Conservation (phyloP, 2,329 filamentous ascomycete genomes). For the Aspergillus sergii region DNA sequence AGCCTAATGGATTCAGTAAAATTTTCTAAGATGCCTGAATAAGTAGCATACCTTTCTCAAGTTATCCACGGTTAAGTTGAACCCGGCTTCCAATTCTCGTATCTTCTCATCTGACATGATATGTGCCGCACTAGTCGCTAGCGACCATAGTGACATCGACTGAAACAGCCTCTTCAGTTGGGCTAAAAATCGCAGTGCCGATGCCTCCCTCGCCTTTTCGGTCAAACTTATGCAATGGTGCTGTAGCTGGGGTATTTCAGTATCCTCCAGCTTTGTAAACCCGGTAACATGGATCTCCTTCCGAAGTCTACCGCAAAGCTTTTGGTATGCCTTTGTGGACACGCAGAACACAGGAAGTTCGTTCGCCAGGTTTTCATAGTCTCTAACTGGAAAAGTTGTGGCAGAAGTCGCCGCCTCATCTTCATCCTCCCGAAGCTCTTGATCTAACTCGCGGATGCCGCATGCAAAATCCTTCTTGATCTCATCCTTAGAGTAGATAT, state of each 20-base stretch:
- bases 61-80: not conserved
- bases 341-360: constrained; percentile 67
- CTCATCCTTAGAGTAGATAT: constrained; percentile 7
- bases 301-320: constrained; percentile 57
- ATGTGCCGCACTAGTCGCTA: constrained; percentile 10
- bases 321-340: constrained; percentile 64
- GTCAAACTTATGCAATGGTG: constrained; percentile 62
- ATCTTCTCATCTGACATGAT: not conserved
- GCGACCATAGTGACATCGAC: constrained; percentile 56
- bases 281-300: constrained; percentile 57
- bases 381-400: constrained; percentile 46
- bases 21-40: not conserved
- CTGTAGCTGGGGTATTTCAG: constrained; percentile 62
- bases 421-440: not conserved
- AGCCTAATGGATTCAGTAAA: not conserved
- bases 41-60: not conserved
- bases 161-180: constrained; percentile 54
- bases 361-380: constrained; percentile 61
- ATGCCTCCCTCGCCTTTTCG: constrained; percentile 49
- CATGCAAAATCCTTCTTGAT: constrained; percentile 12
- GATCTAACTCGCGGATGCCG: constrained; percentile 4
- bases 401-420: constrained; percentile 33
- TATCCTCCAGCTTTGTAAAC: constrained; percentile 57
- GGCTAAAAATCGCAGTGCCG: constrained; percentile 55
- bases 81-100: constrained; percentile 7